Evolutionary conservation across 305 asterid species (phyloP).

Genomic region (Solanum chacoense): DNA sequence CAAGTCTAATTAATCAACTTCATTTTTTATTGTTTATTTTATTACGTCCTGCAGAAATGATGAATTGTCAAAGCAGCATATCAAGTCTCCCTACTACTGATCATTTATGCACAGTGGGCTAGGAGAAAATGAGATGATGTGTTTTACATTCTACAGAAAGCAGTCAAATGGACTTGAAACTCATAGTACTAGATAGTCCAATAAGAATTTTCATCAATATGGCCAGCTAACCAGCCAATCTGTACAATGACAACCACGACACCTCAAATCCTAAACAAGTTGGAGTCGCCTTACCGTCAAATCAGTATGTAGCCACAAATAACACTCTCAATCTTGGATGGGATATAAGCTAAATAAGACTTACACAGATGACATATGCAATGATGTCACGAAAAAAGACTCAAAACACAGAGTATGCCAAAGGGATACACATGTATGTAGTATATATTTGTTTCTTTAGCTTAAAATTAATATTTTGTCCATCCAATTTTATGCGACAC

Average conservation of each 20-base stretch:
- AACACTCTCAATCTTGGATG: not conserved
- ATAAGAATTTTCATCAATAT: not conserved
- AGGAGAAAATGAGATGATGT: not conserved
- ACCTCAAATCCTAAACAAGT: not conserved
- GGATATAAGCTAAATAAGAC: not conserved
- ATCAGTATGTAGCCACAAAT: not conserved
- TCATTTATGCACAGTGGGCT: not conserved
- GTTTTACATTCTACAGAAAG: not conserved
- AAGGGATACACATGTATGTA: not conserved
- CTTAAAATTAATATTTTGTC: not conserved
- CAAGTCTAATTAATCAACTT: not conserved
- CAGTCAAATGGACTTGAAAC: not conserved
- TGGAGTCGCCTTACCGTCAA: not conserved
- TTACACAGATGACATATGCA: not conserved
- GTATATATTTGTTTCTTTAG: not conserved
- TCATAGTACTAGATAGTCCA: not conserved
- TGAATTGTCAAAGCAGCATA: not conserved
- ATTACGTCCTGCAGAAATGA: not conserved
- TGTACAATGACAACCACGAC: not conserved
- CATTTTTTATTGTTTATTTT: not conserved
- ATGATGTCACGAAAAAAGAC: not conserved
- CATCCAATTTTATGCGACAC: not conserved
- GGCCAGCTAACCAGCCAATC: not conserved
- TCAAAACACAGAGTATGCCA: not conserved
- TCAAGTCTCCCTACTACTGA: not conserved